Conservation (phyloP, 805 yeast species). For the Priceomyces fermenticarens region DNA sequence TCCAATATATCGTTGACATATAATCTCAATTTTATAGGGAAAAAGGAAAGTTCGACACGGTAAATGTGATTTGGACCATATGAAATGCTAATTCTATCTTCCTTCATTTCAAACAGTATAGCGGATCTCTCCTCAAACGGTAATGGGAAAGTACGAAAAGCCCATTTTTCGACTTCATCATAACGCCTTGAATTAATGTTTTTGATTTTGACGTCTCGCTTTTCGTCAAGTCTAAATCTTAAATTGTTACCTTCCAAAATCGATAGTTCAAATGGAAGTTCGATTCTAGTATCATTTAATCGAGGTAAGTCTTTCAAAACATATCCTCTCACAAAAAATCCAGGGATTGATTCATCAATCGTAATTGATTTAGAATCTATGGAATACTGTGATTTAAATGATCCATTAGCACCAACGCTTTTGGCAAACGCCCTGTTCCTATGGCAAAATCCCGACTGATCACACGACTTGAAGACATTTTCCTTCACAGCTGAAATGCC, state of each 20-base stretch:
- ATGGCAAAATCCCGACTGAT: constrained; percentile 77
- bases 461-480: constrained; percentile 73
- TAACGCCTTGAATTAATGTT: constrained; percentile 47
- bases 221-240: constrained; percentile 68
- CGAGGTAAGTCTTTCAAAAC: constrained; percentile 41
- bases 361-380: constrained; percentile 18
- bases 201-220: constrained; percentile 30
- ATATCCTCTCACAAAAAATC: constrained; percentile 40
- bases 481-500: constrained; percentile 47
- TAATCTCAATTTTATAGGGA: constrained; percentile 52
- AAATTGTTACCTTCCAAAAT: constrained; percentile 56
- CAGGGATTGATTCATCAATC: constrained; percentile 4
- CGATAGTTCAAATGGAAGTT: constrained; percentile 56
- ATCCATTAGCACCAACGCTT: constrained; percentile 9
- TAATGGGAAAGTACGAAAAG: constrained; percentile 34
- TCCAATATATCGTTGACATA: constrained; percentile 43
- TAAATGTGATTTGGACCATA: constrained; percentile 43
- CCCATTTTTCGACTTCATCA: constrained; percentile 59
- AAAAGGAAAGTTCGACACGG: constrained; percentile 39
- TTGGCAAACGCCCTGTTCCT: constrained; percentile 71
- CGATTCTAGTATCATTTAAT: constrained; percentile 15
- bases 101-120: constrained; percentile 13
- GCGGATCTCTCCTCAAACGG: constrained; percentile 7
- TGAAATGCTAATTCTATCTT: constrained; percentile 11
- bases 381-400: constrained; percentile 18